Conservation (phyloP, 257 asterid species). For the Craterostigma plantagineum region DNA sequence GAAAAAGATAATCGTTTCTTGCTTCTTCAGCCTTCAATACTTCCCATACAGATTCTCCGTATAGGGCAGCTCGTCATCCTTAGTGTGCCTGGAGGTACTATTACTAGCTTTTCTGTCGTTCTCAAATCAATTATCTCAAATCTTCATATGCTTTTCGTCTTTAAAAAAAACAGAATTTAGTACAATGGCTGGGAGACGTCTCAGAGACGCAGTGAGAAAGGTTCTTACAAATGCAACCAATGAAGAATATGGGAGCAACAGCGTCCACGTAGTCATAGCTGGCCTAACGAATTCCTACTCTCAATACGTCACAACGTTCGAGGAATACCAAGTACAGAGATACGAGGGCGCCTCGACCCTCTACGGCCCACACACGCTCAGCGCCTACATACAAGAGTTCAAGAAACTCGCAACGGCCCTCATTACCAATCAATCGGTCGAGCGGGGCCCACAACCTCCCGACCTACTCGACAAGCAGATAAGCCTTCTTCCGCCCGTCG, state of each 20-base stretch:
- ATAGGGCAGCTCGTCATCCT: conserved; percentile 89
- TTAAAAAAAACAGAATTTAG: conserved; percentile 41
- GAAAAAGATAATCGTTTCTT: conserved; percentile 4
- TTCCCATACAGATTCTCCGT: conserved; percentile 87
- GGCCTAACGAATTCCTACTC: conserved; percentile 93
- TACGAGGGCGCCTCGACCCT: conserved; percentile 98
- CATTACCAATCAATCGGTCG: conserved; percentile 25
- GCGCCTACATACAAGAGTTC: conserved; percentile 80
- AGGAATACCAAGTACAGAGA: conserved; percentile 88
- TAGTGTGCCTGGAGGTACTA: conserved; percentile 52
- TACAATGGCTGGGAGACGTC: conserved; percentile 98
- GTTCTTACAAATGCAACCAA: conserved; percentile 28
- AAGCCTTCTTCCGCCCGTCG: conserved; percentile 59
- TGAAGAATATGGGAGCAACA: conserved; percentile 31
- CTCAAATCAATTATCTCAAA: too few species aligned
- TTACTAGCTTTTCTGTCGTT: too few species aligned
- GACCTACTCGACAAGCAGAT: conserved; percentile 59
- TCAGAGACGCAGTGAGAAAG: conserved; percentile 70
- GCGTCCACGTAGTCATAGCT: conserved; percentile 73
- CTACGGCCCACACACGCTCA: conserved; percentile 81
- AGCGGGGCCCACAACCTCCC: conserved; percentile 73
- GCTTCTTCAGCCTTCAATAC: conserved; percentile 80
- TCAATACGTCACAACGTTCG: conserved; percentile 74
- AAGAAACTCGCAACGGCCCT: conserved; percentile 57
- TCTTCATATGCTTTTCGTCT: too few species aligned